Conservation (phyloP, 306 rosid genomes). For the Castanospermum australe region DNA sequence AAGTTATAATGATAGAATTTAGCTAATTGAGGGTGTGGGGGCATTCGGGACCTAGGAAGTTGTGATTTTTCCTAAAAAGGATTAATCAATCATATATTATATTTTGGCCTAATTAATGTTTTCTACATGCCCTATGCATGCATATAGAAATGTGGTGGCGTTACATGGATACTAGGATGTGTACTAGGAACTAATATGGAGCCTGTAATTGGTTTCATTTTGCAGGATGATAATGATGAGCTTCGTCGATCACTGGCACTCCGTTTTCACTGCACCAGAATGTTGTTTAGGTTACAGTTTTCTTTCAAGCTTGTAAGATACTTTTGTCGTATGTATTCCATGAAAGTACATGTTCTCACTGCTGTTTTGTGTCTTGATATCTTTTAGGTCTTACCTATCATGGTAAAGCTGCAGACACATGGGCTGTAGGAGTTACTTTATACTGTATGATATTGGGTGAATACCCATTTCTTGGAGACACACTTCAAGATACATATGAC, state of each 20-base stretch:
- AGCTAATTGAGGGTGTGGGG: not conserved
- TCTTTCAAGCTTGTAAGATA: conserved; percentile 6
- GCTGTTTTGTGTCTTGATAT: conserved; percentile 6
- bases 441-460: conserved; percentile 90
- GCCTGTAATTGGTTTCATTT: conserved; percentile 19
- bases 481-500: conserved; percentile 97
- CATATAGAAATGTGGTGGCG: not conserved
- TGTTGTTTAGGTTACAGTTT: conserved; percentile 74
- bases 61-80: not conserved
- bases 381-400: conserved; percentile 69
- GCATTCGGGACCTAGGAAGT: not conserved
- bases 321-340: not conserved
- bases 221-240: conserved; percentile 89
- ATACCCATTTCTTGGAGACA: conserved; percentile 95
- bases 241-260: conserved; percentile 98
- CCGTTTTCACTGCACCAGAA: conserved; percentile 99
- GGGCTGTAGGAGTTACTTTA: conserved; percentile 97
- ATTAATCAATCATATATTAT: not conserved
- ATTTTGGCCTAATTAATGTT: not conserved
- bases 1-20: not conserved
- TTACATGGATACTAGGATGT: not conserved
- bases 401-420: conserved; percentile 91
- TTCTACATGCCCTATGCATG: not conserved
- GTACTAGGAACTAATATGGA: not conserved
- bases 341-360: conserved; percentile 7